Base-by-base conservation (phyloP, 2,329 filamentous ascomycete species). In the Nigrospora sphaerica region DNA sequence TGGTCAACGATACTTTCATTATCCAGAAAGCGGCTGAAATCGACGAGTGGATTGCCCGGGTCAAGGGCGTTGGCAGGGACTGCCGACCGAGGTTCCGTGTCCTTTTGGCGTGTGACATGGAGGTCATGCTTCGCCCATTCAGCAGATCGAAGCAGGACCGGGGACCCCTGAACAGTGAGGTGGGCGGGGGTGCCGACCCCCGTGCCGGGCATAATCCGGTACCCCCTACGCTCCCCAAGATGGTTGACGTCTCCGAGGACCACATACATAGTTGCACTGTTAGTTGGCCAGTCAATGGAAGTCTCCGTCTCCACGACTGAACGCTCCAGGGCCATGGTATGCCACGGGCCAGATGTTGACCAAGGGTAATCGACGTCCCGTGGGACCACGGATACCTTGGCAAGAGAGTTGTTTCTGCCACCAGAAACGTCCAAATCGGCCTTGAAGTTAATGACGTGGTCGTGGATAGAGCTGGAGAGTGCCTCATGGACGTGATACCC, bases 141-240 rank as follows among this genome's bases (percentile, higher is more conserved):
- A n/a, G 46, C 46, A 32, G 31, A 31, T 18, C 33, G 31, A 7
- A 12, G 36, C 4, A 48, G 33, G n/a, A 31, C 6, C n/a, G 42
- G 40, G 33, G 46, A 48, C 32, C 41, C 44, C 6, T 35, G 13
- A 10, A 45, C 32, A 5, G 46, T 54, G 33, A 58, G 46, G 46
- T 54, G 52, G 14, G 49, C 28, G 13, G 53, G 45, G 32, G 42
- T 54, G 39, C 50, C 62, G 54, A 65, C 62, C 12, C 62, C 62
- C n/a, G 62, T 63, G 36, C 62, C 62, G 6, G 63, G 61, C 3
- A 60, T 46, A 50, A 71, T 61, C 19, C 66, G 56, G 52, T 68
- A 72, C 6, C 65, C 68, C 2, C 62, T 60, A n/a, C 55, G 60
- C 46, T 69, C 65, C 32, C 56, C 55, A 46, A 71, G 71, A 2